Conservation (phyloP, 106 monocot genomes). For the Cymbidium sinense region DNA sequence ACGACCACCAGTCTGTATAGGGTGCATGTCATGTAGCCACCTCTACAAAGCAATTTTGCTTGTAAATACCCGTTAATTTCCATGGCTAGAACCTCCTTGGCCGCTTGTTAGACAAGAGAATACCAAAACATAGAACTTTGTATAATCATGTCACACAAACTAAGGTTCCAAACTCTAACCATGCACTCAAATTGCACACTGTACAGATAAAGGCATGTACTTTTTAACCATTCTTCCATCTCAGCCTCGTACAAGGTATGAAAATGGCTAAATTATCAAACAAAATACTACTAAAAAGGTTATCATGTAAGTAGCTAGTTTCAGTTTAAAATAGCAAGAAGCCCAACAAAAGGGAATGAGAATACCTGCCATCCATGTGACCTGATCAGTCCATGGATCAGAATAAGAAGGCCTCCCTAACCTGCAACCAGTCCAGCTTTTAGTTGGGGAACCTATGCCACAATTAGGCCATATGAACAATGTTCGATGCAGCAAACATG, state of each 20-base stretch:
- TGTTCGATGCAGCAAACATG: no score
- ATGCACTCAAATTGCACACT: no score
- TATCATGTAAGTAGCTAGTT: not conserved
- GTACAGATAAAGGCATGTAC: not conserved
- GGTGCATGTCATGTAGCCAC: not conserved
- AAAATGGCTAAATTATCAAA: not conserved
- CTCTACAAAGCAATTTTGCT: no score
- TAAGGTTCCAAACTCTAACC: no score
- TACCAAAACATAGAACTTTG: no score
- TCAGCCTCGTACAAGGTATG: no score
- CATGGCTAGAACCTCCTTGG: no score
- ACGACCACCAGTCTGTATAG: not conserved
- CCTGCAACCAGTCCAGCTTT: constrained; percentile 31
- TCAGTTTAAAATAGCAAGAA: not conserved
- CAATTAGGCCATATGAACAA: not conserved
- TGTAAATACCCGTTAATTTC: no score
- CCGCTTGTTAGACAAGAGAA: no score
- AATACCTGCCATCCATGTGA: constrained; percentile 72
- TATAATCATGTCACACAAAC: no score
- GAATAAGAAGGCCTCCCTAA: constrained; percentile 74
- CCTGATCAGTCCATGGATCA: constrained; percentile 84
- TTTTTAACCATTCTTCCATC: no score
- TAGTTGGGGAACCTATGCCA: not conserved
- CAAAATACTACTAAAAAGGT: not conserved
- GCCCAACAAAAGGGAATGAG: not conserved